Evolutionary conservation across 768 basidiomycete genomes (phyloP).

Genomic region (Neoboletus magnificus): DNA sequence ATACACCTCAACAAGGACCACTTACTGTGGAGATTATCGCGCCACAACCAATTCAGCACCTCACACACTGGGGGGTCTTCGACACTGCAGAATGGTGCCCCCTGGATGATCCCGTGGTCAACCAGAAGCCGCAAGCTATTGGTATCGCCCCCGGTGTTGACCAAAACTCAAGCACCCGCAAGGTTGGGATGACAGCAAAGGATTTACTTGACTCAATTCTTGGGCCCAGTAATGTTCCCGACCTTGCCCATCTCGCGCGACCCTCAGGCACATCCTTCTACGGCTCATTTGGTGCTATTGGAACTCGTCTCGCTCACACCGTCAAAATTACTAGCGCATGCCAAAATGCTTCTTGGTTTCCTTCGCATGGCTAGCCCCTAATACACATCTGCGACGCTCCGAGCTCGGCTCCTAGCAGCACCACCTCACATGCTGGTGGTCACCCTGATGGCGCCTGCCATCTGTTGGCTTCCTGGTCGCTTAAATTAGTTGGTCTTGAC

Average conservation of each 20-base stretch:
- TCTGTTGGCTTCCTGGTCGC: not conserved
- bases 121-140: constrained; percentile 24
- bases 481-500: not conserved
- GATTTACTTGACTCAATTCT: constrained; percentile 30
- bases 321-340: constrained; percentile 17
- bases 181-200: constrained; percentile 18
- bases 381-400: not conserved
- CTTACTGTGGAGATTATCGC: constrained; percentile 7
- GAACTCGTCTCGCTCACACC: constrained; percentile 21
- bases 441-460: not conserved
- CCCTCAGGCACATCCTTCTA: constrained; percentile 23
- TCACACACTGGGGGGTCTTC: constrained; percentile 9
- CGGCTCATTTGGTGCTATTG: constrained; percentile 25
- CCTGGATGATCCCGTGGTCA: constrained; percentile 29
- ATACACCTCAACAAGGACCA: not conserved
- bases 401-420: not conserved
- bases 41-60: constrained; percentile 13
- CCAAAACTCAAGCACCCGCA: not conserved
- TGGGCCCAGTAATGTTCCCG: constrained; percentile 6
- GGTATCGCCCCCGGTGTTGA: constrained; percentile 31
- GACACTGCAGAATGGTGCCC: constrained; percentile 28
- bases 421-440: not conserved
- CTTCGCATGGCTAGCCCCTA: constrained; percentile 16
- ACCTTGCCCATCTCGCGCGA: constrained; percentile 3
- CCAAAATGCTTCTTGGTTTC: constrained; percentile 19